Evolutionary conservation across 148 eudicot species (phyloP).

Genomic region (Euryodendron excelsum): DNA sequence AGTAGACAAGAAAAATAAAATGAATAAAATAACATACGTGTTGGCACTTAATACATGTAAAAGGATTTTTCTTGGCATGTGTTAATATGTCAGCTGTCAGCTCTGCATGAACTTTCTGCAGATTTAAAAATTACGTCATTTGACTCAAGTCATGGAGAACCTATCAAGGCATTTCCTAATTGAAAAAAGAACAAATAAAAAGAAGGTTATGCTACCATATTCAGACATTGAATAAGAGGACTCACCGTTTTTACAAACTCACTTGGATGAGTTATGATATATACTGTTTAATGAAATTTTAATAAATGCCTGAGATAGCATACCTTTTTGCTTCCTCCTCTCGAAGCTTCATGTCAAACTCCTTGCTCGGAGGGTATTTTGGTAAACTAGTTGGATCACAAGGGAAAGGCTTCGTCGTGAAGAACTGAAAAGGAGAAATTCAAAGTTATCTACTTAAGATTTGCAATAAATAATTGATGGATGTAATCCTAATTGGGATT

Average conservation of each 20-base stretch:
- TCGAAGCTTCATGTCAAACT: slow-evolving; percentile 64
- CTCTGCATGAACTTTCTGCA: background rate
- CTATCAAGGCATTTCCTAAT: slow-evolving; percentile 1
- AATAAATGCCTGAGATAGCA: background rate
- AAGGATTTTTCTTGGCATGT: background rate
- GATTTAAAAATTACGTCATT: background rate
- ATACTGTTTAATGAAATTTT: background rate
- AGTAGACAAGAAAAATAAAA: no score
- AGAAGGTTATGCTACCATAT: no score
- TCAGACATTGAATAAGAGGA: background rate
- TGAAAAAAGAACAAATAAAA: background rate
- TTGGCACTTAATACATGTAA: background rate
- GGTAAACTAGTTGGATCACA: slow-evolving; percentile 82
- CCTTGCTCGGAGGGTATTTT: slow-evolving; percentile 79
- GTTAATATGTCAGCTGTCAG: background rate
- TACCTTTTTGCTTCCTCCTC: slow-evolving; percentile 84
- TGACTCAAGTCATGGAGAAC: background rate
- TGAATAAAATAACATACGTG: no score
- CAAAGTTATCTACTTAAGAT: background rate
- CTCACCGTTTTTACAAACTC: background rate
- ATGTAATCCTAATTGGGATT: background rate
- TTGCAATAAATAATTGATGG: background rate
- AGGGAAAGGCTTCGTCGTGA: slow-evolving; percentile 67
- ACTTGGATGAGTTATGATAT: background rate
- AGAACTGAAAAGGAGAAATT: slow-evolving; percentile 53